Evolutionary conservation across 805 yeast genomes (phyloP).

Genomic region (Metschnikowia rubicola): DNA sequence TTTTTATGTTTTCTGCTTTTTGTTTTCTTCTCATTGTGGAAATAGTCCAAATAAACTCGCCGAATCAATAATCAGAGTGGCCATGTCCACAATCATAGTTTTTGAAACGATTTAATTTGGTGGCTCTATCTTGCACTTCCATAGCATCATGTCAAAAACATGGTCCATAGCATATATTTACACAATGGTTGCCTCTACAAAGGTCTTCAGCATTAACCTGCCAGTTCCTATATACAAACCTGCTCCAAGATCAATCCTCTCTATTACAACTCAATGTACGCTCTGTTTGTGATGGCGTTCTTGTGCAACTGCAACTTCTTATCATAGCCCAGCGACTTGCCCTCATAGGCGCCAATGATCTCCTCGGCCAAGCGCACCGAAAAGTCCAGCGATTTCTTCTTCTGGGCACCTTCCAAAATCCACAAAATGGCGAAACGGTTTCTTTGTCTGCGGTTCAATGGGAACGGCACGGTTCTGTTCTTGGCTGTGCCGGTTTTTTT

Average conservation of each 20-base stretch:
- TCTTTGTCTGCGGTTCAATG: slow-evolving; percentile 79
- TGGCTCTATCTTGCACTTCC: too few species aligned
- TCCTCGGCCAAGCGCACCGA: slow-evolving; percentile 91
- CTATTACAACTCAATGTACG: slow-evolving; percentile 51
- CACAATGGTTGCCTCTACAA: too few species aligned
- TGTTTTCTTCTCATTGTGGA: too few species aligned
- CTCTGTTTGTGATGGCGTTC: slow-evolving; percentile 83
- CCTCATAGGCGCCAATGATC: slow-evolving; percentile 69
- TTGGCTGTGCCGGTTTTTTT: slow-evolving; percentile 85
- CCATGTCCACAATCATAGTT: too few species aligned
- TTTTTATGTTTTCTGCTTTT: too few species aligned
- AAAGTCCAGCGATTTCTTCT: slow-evolving; percentile 75
- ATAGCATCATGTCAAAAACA: too few species aligned
- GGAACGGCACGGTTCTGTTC: slow-evolving; percentile 74
- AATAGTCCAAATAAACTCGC: too few species aligned
- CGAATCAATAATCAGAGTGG: too few species aligned
- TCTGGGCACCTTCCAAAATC: slow-evolving; percentile 82
- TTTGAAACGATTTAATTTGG: too few species aligned
- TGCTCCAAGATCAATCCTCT: background rate
- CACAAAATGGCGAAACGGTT: slow-evolving; percentile 83
- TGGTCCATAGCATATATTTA: too few species aligned
- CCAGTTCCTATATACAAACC: slow-evolving; percentile 4
- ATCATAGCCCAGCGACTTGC: slow-evolving; percentile 79
- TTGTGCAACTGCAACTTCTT: slow-evolving; percentile 81
- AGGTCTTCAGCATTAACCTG: too few species aligned